phyloP scores from a whole-genome alignment of 495 filamentous ascomycete species.

The Penicillium alfredii region DNA sequence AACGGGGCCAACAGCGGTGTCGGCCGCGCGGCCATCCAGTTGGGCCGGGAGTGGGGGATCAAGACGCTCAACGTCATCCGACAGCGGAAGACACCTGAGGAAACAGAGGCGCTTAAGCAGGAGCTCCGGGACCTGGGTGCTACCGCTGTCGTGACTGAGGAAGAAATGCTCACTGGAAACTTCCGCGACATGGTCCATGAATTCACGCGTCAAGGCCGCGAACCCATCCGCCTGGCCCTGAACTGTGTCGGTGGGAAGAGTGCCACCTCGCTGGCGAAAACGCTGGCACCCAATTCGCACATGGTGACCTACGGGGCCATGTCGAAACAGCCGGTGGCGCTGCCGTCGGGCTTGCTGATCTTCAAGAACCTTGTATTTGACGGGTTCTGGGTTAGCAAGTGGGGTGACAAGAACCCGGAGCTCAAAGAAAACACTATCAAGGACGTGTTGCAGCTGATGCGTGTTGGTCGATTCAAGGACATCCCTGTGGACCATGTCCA shows the following conservation, averaged over 20 bases:
- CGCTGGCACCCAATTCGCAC: constrained; percentile 56
- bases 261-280: constrained; percentile 64
- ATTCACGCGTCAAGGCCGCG: constrained; percentile 61
- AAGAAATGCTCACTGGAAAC: constrained; percentile 58
- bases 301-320: constrained; percentile 96
- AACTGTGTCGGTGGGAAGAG: constrained; percentile 95
- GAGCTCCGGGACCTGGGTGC: constrained; percentile 69
- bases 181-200: constrained; percentile 61
- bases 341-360: constrained; percentile 76
- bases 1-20: constrained; percentile 95
- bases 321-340: constrained; percentile 71
- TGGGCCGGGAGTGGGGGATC: constrained; percentile 76
- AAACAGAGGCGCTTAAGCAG: constrained; percentile 59
- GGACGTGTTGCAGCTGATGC: constrained; percentile 69
- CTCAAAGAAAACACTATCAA: constrained; percentile 74
- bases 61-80: constrained; percentile 83
- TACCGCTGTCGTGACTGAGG: constrained; percentile 76
- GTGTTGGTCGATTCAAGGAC: constrained; percentile 73
- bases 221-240: constrained; percentile 66
- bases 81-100: constrained; percentile 53
- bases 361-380: constrained; percentile 83
- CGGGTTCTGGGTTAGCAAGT: constrained; percentile 91
- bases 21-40: constrained; percentile 80
- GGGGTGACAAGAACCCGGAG: constrained; percentile 70
- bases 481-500: constrained; percentile 68